Conservation (phyloP, 495 filamentous ascomycete species). For the Neurospora tetraspora region DNA sequence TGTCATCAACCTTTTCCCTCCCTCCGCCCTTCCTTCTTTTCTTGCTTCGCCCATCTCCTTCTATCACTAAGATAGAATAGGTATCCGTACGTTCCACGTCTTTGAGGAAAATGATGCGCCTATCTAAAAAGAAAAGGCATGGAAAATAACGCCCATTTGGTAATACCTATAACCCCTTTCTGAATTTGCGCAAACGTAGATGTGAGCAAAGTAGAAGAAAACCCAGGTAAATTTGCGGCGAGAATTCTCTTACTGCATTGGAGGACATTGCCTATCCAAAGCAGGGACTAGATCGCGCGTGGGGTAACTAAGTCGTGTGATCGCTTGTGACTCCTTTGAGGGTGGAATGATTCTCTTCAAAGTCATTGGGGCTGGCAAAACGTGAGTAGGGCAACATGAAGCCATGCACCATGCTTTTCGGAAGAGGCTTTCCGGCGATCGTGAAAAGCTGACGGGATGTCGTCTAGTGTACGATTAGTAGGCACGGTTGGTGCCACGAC, state of each 20-base stretch:
- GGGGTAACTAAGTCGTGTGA: not conserved
- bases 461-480: slow-evolving; percentile 13
- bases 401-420: not conserved
- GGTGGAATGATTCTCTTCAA: not conserved
- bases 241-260: not conserved
- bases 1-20: not conserved
- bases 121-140: not conserved
- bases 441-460: not conserved
- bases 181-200: not conserved
- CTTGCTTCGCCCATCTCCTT: not conserved
- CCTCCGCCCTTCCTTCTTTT: not conserved
- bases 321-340: not conserved
- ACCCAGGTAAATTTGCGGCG: not conserved
- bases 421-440: not conserved
- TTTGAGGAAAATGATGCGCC: not conserved
- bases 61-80: not conserved
- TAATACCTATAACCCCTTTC: not conserved
- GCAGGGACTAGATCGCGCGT: not conserved
- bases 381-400: not conserved
- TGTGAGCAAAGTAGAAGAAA: not conserved
- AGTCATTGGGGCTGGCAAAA: not conserved
- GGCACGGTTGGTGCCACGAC: slow-evolving; percentile 28
- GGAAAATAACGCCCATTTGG: not conserved
- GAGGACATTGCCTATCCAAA: not conserved
- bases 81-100: not conserved